Percentiles rank a stretch among this genome's conserved stretches.
Evolutionary conservation across 805 yeast genomes (phyloP).

Genomic region (Schizosaccharomyces lindneri): DNA sequence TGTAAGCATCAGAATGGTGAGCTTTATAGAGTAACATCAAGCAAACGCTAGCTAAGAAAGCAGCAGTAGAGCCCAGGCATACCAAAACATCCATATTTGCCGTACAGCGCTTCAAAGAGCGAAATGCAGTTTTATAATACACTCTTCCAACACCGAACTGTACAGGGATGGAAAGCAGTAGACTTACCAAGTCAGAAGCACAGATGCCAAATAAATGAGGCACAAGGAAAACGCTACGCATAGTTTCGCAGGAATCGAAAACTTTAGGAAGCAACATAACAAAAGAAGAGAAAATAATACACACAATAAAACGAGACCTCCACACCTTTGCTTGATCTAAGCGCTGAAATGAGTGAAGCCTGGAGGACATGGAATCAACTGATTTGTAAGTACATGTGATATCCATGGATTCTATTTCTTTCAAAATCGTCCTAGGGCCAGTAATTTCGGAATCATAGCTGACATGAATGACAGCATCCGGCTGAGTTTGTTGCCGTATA

Average conservation of each 20-base stretch:
- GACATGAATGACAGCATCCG: conserved; percentile 5
- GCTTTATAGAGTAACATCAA: conserved; percentile 13
- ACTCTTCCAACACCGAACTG: conserved; percentile 42
- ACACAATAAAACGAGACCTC: conserved; percentile 28
- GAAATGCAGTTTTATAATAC: conserved; percentile 40
- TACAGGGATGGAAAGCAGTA: conserved; percentile 31
- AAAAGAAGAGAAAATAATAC: conserved; percentile 38
- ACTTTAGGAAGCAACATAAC: conserved; percentile 17
- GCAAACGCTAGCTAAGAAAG: conserved; percentile 60
- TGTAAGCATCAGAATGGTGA: conserved; percentile 8
- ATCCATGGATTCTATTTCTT: background rate
- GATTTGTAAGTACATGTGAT: background rate
- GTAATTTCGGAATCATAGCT: background rate
- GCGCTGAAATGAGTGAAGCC: conserved; percentile 41
- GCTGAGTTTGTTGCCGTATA: conserved; percentile 5
- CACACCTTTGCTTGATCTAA: conserved; percentile 50
- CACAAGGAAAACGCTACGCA: conserved; percentile 5
- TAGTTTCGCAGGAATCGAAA: background rate
- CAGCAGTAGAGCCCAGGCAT: conserved; percentile 53
- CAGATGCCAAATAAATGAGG: conserved; percentile 34
- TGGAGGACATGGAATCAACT: conserved; percentile 13
- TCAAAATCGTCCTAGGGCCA: background rate
- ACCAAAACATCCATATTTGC: conserved; percentile 86
- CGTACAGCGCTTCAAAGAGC: conserved; percentile 39
- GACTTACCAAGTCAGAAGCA: conserved; percentile 35